Conservation (phyloP, 1,139 yeast species). For the Taiozyma sp. region DNA sequence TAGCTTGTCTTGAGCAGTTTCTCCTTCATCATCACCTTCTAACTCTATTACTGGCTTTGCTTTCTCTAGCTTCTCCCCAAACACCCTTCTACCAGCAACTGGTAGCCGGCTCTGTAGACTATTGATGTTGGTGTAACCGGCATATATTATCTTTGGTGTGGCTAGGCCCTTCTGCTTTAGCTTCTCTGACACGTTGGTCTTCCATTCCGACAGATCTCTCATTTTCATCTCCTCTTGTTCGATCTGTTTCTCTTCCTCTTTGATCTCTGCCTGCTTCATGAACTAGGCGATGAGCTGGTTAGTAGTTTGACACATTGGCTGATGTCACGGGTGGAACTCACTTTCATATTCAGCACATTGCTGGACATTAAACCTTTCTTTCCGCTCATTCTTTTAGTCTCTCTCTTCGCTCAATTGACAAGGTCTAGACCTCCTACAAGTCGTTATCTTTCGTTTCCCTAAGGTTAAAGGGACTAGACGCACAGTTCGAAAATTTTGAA, state of each 20-base stretch:
- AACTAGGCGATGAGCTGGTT: constrained; percentile 25
- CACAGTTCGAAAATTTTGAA: neutral
- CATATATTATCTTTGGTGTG: constrained; percentile 29
- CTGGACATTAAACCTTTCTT: constrained; percentile 40
- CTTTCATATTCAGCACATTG: constrained; percentile 69
- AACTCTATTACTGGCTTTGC: constrained; percentile 7
- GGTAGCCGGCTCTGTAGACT: constrained; percentile 5
- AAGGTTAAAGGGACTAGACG: neutral
- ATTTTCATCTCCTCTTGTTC: constrained; percentile 35
- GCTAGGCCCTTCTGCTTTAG: constrained; percentile 23
- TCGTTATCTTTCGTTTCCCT: neutral
- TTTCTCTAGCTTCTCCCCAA: constrained; percentile 19
- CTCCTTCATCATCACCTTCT: constrained; percentile 11
- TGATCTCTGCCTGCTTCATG: constrained; percentile 41
- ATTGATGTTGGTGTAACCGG: constrained; percentile 46
- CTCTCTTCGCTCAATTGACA: neutral
- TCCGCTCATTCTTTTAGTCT: constrained; percentile 4
- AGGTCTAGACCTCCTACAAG: neutral
- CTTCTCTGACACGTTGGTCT: constrained; percentile 29
- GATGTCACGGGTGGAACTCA: constrained; percentile 10
- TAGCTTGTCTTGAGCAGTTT: constrained; percentile 19
- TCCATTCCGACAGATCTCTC: constrained; percentile 61
- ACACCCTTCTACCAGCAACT: constrained; percentile 27
- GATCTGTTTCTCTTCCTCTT: constrained; percentile 30
- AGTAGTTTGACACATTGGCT: neutral